Conservation (phyloP, 371 early-diverging fungal genomes). For the Chytridiales sp. region DNA sequence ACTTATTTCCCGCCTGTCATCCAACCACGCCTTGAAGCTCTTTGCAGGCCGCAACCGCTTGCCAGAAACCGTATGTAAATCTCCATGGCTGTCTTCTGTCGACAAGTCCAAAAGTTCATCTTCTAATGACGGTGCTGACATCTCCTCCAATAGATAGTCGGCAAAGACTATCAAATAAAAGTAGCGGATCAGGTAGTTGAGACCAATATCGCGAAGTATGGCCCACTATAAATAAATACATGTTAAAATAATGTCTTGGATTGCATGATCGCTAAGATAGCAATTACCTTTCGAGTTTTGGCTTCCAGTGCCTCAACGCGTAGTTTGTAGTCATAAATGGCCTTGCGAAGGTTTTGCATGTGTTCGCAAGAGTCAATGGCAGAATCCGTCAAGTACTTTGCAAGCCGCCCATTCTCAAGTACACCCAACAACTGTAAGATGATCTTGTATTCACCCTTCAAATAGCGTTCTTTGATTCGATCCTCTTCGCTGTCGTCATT, state of each 20-base stretch:
- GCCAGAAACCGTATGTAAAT: not conserved
- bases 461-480: slow-evolving; percentile 49
- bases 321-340: slow-evolving; percentile 67
- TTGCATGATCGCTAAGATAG: too few species aligned
- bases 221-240: slow-evolving; percentile 36
- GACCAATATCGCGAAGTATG: slow-evolving; percentile 46
- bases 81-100: not conserved
- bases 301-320: slow-evolving; percentile 55
- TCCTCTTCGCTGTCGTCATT: not conserved
- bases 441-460: slow-evolving; percentile 64
- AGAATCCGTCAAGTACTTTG: slow-evolving; percentile 68
- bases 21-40: slow-evolving; percentile 23
- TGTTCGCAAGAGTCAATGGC: slow-evolving; percentile 73
- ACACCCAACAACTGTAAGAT: slow-evolving; percentile 68
- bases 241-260: not conserved
- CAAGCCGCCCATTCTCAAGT: slow-evolving; percentile 63
- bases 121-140: slow-evolving; percentile 14
- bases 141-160: slow-evolving; percentile 65
- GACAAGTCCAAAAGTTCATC: not conserved
- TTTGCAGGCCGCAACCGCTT: not conserved
- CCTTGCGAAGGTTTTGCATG: slow-evolving; percentile 72
- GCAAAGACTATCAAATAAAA: slow-evolving; percentile 72
- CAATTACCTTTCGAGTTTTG: slow-evolving; percentile 43
- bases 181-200: slow-evolving; percentile 68
- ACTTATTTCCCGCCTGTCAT: slow-evolving; percentile 39